Evolutionary conservation across 2,329 filamentous ascomycete species (phyloP).

Genomic region (Tolypocladium cylindrosporum): DNA sequence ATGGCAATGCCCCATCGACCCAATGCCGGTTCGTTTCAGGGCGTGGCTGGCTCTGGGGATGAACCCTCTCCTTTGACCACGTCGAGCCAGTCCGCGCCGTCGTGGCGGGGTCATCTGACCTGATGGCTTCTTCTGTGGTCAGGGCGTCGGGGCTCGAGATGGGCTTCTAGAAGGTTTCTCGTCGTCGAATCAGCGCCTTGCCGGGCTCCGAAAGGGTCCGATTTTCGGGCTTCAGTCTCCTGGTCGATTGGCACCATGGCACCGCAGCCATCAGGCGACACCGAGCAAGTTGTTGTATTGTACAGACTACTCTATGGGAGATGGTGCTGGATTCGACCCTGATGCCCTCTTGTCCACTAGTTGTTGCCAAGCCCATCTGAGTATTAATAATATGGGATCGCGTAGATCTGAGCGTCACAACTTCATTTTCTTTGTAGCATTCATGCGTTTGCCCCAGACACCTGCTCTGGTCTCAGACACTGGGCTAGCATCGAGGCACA

Average conservation of each 20-base stretch:
- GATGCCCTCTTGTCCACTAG: neutral
- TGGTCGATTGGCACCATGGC: no score
- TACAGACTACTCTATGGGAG: no score
- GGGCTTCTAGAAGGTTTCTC: neutral
- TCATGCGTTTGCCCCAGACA: neutral
- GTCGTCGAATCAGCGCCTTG: neutral
- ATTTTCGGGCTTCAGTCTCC: neutral
- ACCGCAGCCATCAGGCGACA: neutral
- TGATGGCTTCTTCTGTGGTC: neutral
- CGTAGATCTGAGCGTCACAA: neutral
- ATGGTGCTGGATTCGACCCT: neutral
- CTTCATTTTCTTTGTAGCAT: neutral
- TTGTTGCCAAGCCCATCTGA: neutral
- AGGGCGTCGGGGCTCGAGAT: neutral
- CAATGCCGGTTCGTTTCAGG: neutral
- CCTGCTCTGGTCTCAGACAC: neutral
- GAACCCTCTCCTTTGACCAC: neutral
- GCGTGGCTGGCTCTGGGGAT: neutral
- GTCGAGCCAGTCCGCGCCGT: slow-evolving; percentile 1
- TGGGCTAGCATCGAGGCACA: no score
- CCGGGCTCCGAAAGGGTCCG: neutral
- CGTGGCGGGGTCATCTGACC: slow-evolving; percentile 3
- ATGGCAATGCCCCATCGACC: neutral
- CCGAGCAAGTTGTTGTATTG: no score
- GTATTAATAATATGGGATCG: neutral